Conservation (phyloP, 495 filamentous ascomycete genomes). For the Penicillium salamii region DNA sequence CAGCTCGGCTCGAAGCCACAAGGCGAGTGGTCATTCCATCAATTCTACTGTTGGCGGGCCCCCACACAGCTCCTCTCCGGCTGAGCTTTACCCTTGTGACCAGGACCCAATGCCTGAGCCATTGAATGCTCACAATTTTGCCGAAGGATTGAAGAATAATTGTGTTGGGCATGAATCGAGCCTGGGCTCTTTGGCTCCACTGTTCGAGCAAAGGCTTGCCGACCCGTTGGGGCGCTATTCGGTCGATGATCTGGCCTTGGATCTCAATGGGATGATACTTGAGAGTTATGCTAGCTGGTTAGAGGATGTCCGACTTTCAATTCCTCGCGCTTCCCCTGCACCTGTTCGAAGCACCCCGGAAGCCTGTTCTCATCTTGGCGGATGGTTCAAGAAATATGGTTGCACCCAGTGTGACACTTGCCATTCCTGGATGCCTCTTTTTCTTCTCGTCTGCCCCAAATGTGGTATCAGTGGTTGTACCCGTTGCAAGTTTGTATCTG, state of each 20-base stretch:
- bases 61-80: too few species aligned
- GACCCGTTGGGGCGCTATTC: slow-evolving; percentile 23
- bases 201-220: slow-evolving; percentile 25
- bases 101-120: not conserved
- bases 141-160: not conserved
- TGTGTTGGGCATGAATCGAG: not conserved
- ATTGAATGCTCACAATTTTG: not conserved
- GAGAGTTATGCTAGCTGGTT: slow-evolving; percentile 30
- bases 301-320: slow-evolving; percentile 12
- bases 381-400: slow-evolving; percentile 28
- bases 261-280: slow-evolving; percentile 30
- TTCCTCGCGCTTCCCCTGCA: slow-evolving; percentile 5
- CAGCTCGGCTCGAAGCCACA: too few species aligned
- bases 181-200: slow-evolving; percentile 21
- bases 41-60: too few species aligned
- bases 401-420: slow-evolving; percentile 26
- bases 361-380: slow-evolving; percentile 28
- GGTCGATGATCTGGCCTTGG: slow-evolving; percentile 18
- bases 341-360: not conserved
- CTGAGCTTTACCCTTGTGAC: not conserved
- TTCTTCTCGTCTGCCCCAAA: slow-evolving; percentile 27
- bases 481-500: slow-evolving; percentile 37
- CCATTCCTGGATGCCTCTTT: slow-evolving; percentile 31
- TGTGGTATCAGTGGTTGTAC: slow-evolving; percentile 34
- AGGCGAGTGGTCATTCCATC: too few species aligned